Evolutionary conservation across 1,139 yeast species (phyloP), one percentile per base, ranked within the genome.

Genomic region (Kodamaea plutei): DNA sequence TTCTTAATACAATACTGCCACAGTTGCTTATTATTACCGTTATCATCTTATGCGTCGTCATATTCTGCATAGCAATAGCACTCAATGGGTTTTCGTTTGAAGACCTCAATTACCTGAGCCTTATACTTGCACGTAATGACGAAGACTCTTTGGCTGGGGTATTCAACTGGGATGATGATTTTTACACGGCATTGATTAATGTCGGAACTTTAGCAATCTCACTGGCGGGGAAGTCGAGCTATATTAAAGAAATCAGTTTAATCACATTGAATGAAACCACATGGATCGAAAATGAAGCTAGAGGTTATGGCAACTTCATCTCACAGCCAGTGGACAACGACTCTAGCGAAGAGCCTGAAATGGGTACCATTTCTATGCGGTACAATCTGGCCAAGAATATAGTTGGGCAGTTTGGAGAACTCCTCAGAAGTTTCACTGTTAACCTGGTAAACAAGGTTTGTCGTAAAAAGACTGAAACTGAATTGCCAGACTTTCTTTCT

Each of bases 161-260:
- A 27, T 35, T 28, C 35, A 43, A 58, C 20, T 50, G 73, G 35
- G 54, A 65, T 30, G 88, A 81, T 48, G 91, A 82, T 49, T 83
- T 82, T 46, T 77, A 77, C 49, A 66, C 81, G 1, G 74, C 79
- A 0, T 55, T 79, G 34, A 62, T 76, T 43, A 76, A 75, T 41
- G 52, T 78, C 30, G 87, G 88, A 0, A 63, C 74, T 34, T 61
- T 81, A 30, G 77, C 84, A 5, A 68, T 81, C 21, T 73, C 81
- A 7, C 76, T 81, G 40, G 80, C 84, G 0, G 80, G 84, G 2
- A 73, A 70, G 38, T 73, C 79, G 11, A 76, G 83, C 38, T 82
- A 79, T 48, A 69, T 79, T 21, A 69, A 75, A 25, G 88, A 81
- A 44, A 60, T 74, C 14, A 63, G 76, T 23, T 49, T 67, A n/a